Evolutionary conservation across 2,329 filamentous ascomycete genomes (phyloP).

Genomic region (Peltaster fructicola): DNA sequence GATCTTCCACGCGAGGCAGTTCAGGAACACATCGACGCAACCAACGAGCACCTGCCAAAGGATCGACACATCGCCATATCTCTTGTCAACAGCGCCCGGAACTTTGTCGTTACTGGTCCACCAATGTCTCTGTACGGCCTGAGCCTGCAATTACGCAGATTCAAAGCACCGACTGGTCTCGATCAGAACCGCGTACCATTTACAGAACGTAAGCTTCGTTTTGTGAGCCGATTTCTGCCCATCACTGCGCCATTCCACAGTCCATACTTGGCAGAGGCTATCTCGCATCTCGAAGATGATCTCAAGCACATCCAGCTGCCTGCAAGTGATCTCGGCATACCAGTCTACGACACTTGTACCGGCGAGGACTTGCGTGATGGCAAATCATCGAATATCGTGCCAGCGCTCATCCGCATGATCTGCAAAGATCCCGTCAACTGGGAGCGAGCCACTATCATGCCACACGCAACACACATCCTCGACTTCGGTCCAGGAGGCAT

Average conservation of each 20-base stretch:
- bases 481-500: constrained; percentile 96
- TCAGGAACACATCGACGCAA: constrained; percentile 90
- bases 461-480: constrained; percentile 77
- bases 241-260: constrained; percentile 98
- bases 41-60: constrained; percentile 84
- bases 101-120: constrained; percentile 90
- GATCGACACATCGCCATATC: constrained; percentile 92
- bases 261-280: constrained; percentile 72
- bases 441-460: constrained; percentile 88
- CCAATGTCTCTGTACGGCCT: constrained; percentile 92
- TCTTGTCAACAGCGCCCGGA: constrained; percentile 88
- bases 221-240: constrained; percentile 89
- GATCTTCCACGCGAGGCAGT: constrained; percentile 77
- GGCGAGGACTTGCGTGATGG: constrained; percentile 64
- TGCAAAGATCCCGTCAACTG: constrained; percentile 88
- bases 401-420: constrained; percentile 76
- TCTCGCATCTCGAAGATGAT: constrained; percentile 68
- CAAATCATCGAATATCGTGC: constrained; percentile 56
- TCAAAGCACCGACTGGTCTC: constrained; percentile 91
- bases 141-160: constrained; percentile 85
- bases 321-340: constrained; percentile 55
- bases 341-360: constrained; percentile 79
- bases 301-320: constrained; percentile 67
- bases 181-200: constrained; percentile 90
- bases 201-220: constrained; percentile 90